Conservation (phyloP, 2,329 filamentous ascomycete species). For the Penicillium griseofulvum region DNA sequence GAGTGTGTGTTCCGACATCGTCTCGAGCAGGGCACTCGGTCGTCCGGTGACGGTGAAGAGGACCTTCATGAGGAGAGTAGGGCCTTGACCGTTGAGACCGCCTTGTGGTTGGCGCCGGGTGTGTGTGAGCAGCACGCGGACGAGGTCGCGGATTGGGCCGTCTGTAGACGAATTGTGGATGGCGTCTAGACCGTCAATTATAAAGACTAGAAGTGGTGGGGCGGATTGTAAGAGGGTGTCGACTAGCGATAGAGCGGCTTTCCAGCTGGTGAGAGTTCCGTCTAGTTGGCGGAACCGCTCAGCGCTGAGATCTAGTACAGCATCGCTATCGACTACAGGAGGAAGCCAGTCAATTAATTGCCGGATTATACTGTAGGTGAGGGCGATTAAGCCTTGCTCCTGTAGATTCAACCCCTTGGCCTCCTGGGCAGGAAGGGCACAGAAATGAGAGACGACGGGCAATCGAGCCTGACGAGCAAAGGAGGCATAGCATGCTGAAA, state of each 20-base stretch:
- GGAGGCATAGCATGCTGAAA: constrained; percentile 36
- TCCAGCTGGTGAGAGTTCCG: constrained; percentile 36
- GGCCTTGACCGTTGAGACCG: constrained; percentile 21
- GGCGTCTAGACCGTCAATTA: constrained; percentile 37
- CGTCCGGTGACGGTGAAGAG: constrained; percentile 37
- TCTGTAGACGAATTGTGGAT: constrained; percentile 35
- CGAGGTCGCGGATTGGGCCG: constrained; percentile 31
- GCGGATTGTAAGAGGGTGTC: constrained; percentile 36
- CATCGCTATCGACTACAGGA: constrained; percentile 36
- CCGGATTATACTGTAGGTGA: constrained; percentile 40
- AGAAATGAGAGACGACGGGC: constrained; percentile 40
- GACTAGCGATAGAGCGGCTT: constrained; percentile 36
- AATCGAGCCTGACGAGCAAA: constrained; percentile 31
- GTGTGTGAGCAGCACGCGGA: constrained; percentile 35
- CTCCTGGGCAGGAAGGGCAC: constrained; percentile 25
- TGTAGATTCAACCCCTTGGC: constrained; percentile 24
- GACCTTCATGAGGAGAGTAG: constrained; percentile 33
- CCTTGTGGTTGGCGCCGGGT: constrained; percentile 26
- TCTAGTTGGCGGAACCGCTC: constrained; percentile 37
- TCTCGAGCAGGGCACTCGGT: constrained; percentile 32
- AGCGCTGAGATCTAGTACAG: constrained; percentile 33
- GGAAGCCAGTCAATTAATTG: constrained; percentile 39
- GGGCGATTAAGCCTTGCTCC: constrained; percentile 35
- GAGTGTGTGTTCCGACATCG: constrained; percentile 33
- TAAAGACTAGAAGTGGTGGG: constrained; percentile 37